A percentile compares a stretch with the other conserved stretches of the same genome.
These are phyloP conservation scores for Pythium catenulatum DNA, from an alignment of 352 stramenopile species.

Conservation along the genomic window DNA sequence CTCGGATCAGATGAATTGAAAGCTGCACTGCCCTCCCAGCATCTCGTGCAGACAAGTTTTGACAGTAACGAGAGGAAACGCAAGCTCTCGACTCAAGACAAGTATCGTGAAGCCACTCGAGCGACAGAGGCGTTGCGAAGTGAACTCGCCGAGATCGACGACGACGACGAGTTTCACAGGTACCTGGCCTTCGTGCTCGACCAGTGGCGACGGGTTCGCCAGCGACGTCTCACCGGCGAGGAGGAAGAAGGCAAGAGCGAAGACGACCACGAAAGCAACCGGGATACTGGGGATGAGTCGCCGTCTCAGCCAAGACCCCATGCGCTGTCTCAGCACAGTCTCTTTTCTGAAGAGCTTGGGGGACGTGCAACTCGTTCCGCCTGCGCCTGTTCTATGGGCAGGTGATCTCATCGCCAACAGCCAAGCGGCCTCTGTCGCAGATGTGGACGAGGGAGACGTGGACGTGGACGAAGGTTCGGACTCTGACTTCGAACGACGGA, in stretches of 20 bases:
- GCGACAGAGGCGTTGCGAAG: neutral
- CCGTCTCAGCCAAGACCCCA: no score
- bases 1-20: no score
- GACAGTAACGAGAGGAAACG: neutral
- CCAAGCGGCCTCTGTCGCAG: no score
- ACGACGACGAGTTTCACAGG: neutral
- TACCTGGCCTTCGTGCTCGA: neutral
- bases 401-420: neutral
- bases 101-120: neutral
- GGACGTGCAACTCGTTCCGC: neutral
- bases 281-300: no score
- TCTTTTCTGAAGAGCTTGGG: neutral
- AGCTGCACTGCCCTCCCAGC: no score
- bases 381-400: neutral
- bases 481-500: constrained; percentile 12
- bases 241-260: no score
- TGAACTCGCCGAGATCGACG: neutral
- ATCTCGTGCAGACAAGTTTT: no score
- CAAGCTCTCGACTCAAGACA: neutral
- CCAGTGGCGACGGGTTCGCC: neutral
- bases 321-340: no score
- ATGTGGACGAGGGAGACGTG: no score
- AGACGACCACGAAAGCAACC: no score
- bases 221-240: neutral
- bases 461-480: neutral